Conservation (phyloP, 208 protist genomes). For the Sergeia podlipaevii region DNA sequence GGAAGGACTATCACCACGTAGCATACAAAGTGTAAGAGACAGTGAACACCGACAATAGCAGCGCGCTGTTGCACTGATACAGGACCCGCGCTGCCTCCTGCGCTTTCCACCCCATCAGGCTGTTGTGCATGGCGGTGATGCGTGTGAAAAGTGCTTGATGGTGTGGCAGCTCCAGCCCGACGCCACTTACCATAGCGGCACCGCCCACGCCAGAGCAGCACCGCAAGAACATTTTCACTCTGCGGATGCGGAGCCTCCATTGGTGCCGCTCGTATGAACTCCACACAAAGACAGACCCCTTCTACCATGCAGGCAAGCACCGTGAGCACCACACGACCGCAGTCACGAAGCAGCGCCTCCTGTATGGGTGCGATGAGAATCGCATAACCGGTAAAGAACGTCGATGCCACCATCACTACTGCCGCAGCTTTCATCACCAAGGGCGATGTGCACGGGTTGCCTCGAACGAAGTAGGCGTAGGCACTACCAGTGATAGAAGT, state of each 20-base stretch:
- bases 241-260: slow-evolving; percentile 11
- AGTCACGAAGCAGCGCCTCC: background rate
- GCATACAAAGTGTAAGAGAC: slow-evolving; percentile 31
- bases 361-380: slow-evolving; percentile 24
- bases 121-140: background rate
- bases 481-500: slow-evolving; percentile 39
- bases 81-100: background rate
- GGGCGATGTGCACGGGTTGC: slow-evolving; percentile 7
- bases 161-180: background rate
- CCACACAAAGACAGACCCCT: background rate
- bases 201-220: slow-evolving; percentile 1
- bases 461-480: slow-evolving; percentile 32
- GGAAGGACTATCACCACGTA: slow-evolving; percentile 44
- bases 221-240: slow-evolving; percentile 6
- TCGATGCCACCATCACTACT: slow-evolving; percentile 9
- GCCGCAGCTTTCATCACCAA: background rate
- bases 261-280: background rate
- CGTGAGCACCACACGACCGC: background rate
- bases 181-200: slow-evolving; percentile 9
- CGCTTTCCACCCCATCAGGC: background rate
- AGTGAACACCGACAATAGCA: slow-evolving; percentile 26
- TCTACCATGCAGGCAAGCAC: slow-evolving; percentile 3
- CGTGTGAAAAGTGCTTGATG: background rate
- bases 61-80: slow-evolving; percentile 15
- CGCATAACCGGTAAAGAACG: slow-evolving; percentile 22